A percentile compares a stretch with the other conserved stretches of the same genome.
phyloP scores from a whole-genome alignment of 345 rosid genomes.

The Limnanthes douglasii region DNA sequence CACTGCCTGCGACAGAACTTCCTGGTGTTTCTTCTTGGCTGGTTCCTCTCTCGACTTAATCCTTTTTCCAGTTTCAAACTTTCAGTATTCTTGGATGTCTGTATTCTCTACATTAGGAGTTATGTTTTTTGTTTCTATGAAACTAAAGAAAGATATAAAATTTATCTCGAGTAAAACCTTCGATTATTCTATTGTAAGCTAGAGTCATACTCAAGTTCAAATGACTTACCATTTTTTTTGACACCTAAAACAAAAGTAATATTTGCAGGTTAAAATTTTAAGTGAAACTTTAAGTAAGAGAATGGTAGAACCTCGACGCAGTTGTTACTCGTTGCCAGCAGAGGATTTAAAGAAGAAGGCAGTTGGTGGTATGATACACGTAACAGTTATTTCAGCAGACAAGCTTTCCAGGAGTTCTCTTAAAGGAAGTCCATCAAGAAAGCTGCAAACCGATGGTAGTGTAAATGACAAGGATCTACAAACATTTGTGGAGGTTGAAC shows the following conservation, averaged over 20 bases:
- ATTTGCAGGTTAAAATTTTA: conserved; percentile 56
- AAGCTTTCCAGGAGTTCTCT: conserved; percentile 35
- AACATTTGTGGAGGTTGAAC: conserved; percentile 90
- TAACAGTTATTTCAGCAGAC: conserved; percentile 60
- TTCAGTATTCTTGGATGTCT: no score
- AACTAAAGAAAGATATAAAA: neutral
- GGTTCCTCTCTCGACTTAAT: conserved; percentile 26
- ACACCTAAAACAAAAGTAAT: no score
- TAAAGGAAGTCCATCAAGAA: conserved; percentile 54
- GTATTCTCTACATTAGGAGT: no score
- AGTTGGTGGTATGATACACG: conserved; percentile 63
- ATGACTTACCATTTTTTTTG: no score
- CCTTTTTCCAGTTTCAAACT: neutral
- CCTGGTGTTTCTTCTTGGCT: conserved; percentile 98
- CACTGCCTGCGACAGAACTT: conserved; percentile 83
- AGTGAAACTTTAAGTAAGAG: conserved; percentile 78
- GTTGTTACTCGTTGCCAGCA: conserved; percentile 61
- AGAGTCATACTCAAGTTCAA: no score
- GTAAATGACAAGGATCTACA: conserved; percentile 40
- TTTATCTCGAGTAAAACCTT: conserved; percentile 1
- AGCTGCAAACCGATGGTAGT: conserved; percentile 23
- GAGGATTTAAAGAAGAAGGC: conserved; percentile 73
- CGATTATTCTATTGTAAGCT: neutral
- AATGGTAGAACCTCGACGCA: conserved; percentile 91
- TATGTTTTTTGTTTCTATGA: neutral